These are phyloP conservation scores for Apiotrichum porosum DNA, from an alignment of 1,284 basidiomycete genomes.

Conservation along the genomic window DNA sequence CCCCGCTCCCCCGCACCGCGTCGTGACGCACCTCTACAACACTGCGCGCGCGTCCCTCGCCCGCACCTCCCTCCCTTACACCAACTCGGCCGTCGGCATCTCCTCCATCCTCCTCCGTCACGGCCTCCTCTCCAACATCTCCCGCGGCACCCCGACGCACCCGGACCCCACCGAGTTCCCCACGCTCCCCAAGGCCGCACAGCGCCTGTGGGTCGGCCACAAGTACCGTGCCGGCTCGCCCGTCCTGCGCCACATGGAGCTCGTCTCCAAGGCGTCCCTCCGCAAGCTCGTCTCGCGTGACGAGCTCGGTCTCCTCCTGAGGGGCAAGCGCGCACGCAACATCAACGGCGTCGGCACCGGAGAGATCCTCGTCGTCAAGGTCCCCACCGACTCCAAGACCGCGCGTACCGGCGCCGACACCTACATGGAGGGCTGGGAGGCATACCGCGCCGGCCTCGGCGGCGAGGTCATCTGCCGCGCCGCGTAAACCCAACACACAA, in stretches of 20 bases:
- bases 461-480: constrained; percentile 47
- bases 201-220: constrained; percentile 42
- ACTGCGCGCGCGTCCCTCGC: constrained; percentile 41
- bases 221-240: constrained; percentile 46
- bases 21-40: constrained; percentile 45
- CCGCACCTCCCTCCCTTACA: constrained; percentile 43
- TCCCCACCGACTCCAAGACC: constrained; percentile 15
- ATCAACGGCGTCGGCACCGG: constrained; percentile 44
- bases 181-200: constrained; percentile 27
- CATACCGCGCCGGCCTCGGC: constrained; percentile 45
- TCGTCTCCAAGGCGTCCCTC: constrained; percentile 41
- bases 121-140: constrained; percentile 44
- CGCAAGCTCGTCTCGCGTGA: constrained; percentile 33
- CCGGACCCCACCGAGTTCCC: constrained; percentile 38
- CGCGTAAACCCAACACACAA: constrained; percentile 1
- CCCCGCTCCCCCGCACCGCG: constrained; percentile 38
- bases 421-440: constrained; percentile 49
- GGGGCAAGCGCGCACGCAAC: constrained; percentile 42
- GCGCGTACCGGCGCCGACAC: constrained; percentile 25
- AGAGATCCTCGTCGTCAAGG: constrained; percentile 44
- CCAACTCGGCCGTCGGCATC: constrained; percentile 39
- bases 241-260: constrained; percentile 37
- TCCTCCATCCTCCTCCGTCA: constrained; percentile 45
- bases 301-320: constrained; percentile 43
- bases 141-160: constrained; percentile 37